phyloP scores from a whole-genome alignment of 2,329 filamentous ascomycete species.

The Nothopassalora personata region DNA sequence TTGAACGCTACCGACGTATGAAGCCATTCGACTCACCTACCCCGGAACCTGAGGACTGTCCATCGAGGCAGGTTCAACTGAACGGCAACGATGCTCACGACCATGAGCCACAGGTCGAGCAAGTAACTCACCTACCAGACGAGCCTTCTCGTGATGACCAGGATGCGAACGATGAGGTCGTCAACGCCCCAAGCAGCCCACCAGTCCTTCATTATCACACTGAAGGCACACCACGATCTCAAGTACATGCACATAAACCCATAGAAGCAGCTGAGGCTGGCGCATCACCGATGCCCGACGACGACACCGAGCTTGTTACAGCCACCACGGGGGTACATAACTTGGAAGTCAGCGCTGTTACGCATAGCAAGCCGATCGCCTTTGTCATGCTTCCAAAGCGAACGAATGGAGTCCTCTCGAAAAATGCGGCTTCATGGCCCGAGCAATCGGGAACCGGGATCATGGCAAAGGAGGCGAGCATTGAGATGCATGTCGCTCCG shows the following conservation, averaged over 20 bases:
- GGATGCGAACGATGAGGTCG: background rate
- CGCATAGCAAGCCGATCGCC: background rate
- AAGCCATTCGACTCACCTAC: slow-evolving; percentile 23
- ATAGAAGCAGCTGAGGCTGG: too few species aligned
- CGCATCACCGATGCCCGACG: background rate
- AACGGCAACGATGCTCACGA: background rate
- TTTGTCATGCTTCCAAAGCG: background rate
- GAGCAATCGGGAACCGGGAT: background rate
- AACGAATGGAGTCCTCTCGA: background rate
- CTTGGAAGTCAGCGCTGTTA: background rate
- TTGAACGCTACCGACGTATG: slow-evolving; percentile 26
- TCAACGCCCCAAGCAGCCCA: background rate
- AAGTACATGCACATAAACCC: background rate
- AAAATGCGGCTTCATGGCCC: background rate
- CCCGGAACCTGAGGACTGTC: slow-evolving; percentile 1
- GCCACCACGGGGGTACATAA: background rate
- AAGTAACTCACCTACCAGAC: background rate
- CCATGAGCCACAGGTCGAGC: background rate
- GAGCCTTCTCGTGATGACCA: background rate
- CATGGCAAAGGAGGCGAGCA: background rate
- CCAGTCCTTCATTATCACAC: background rate
- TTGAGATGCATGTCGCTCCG: background rate
- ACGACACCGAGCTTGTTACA: background rate
- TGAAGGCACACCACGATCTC: background rate
- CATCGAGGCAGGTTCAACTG: background rate